These are phyloP conservation scores for Fusarium algeriense DNA, from an alignment of 2,329 filamentous ascomycete genomes.

Conservation along the genomic window DNA sequence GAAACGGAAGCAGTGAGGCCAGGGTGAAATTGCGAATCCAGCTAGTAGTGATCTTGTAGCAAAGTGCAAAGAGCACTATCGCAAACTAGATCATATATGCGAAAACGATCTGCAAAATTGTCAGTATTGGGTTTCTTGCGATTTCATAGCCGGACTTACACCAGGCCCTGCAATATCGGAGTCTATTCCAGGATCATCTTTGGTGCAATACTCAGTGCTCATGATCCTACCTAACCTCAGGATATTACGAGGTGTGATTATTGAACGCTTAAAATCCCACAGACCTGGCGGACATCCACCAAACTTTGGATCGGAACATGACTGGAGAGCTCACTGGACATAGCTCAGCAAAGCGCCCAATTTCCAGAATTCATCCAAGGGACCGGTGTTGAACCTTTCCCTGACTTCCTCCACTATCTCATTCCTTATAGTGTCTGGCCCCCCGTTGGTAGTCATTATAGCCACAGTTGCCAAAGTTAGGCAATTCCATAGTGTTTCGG, in stretches of 20 bases:
- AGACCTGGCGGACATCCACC: background rate
- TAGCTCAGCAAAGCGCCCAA: fast-evolving
- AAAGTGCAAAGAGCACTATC: background rate
- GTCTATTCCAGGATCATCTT: slow-evolving; percentile 1
- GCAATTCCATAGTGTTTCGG: slow-evolving; percentile 30
- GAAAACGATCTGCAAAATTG: background rate
- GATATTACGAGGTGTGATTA: background rate
- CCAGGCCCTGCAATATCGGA: slow-evolving; percentile 30
- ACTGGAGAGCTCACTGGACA: background rate
- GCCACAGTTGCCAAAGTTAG: slow-evolving; percentile 11
- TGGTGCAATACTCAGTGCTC: background rate
- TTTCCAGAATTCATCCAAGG: fast-evolving
- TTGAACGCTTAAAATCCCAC: background rate
- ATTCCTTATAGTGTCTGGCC: background rate
- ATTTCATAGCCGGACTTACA: background rate
- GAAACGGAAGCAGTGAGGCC: fast-evolving
- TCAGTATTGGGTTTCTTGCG: background rate
- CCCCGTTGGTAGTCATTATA: background rate
- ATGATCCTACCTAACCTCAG: background rate
- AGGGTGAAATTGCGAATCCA: background rate
- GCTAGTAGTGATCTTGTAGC: background rate
- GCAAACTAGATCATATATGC: slow-evolving; percentile 5
- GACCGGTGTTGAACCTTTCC: fast-evolving
- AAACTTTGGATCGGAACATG: background rate
- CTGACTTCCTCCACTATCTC: fast-evolving